Conservation (phyloP, 768 basidiomycete genomes). For the Mycena amicta region DNA sequence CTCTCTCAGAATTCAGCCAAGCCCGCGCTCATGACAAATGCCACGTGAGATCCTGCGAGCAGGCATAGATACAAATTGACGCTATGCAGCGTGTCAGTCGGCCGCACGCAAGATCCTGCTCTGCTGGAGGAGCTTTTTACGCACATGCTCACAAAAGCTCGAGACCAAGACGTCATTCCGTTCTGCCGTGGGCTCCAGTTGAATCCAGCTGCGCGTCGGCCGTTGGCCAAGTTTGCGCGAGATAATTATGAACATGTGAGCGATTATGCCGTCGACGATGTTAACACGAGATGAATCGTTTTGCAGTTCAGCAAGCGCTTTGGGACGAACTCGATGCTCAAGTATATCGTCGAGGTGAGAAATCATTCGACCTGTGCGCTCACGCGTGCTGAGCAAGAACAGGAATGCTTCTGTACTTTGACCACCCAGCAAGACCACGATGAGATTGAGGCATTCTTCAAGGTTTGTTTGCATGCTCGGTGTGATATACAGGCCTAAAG, state of each 20-base stretch:
- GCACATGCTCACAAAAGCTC: conserved; percentile 47
- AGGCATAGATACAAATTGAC: no score
- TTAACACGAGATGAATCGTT: no score
- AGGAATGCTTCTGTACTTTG: conserved; percentile 27
- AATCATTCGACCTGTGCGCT: background rate
- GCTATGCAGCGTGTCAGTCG: conserved; percentile 68
- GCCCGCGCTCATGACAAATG: conserved; percentile 52
- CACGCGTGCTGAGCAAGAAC: background rate
- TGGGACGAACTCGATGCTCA: conserved; percentile 44
- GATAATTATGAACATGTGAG: conserved; percentile 49
- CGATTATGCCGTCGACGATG: no score
- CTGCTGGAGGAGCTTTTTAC: conserved; percentile 64
- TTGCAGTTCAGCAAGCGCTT: conserved; percentile 45
- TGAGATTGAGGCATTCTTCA: conserved; percentile 55
- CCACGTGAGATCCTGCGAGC: conserved; percentile 57
- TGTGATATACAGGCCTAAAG: background rate
- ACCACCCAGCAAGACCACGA: conserved; percentile 53
- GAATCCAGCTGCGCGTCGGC: conserved; percentile 44
- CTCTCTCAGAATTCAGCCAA: conserved; percentile 73
- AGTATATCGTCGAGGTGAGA: conserved; percentile 8
- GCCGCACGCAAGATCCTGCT: conserved; percentile 53
- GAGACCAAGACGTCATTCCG: conserved; percentile 43
- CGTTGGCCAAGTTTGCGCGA: conserved; percentile 47
- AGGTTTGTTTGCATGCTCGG: conserved; percentile 31
- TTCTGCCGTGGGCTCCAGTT: conserved; percentile 45